These are phyloP conservation scores for Aspergillus ochraceoroseus DNA, from an alignment of 2,329 filamentous ascomycete species.

Conservation along the genomic window DNA sequence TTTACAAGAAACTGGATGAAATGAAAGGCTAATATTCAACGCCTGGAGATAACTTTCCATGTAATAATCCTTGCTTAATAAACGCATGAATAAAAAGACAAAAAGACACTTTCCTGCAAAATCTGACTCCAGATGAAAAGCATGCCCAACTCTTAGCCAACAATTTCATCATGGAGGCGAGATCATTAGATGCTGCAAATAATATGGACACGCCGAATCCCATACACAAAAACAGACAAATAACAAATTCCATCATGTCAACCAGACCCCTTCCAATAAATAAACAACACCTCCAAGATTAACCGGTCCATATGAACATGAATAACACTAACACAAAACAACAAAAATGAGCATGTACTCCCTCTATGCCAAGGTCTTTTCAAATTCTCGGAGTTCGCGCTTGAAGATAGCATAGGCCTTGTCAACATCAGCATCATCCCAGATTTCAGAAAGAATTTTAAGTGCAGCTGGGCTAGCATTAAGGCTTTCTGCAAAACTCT, in stretches of 20 bases:
- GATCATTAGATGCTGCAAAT: not conserved
- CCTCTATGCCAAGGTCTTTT: constrained; percentile 13
- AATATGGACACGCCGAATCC: not conserved
- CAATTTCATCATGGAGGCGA: constrained; percentile 11
- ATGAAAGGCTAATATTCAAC: too few species aligned
- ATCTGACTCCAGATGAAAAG: not conserved
- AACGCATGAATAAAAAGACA: not conserved
- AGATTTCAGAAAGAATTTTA: constrained; percentile 16
- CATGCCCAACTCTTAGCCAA: not conserved
- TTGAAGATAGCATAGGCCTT: constrained; percentile 15
- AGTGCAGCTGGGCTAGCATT: constrained; percentile 14
- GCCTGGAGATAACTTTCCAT: too few species aligned
- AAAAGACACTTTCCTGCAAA: not conserved
- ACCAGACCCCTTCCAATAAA: constrained; percentile 1
- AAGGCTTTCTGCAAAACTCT: constrained; percentile 18
- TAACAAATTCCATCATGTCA: not conserved
- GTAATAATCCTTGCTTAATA: not conserved
- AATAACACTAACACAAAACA: too few species aligned
- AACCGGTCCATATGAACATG: not conserved
- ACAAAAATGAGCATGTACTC: not conserved
- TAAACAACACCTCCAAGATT: not conserved
- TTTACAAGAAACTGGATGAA: too few species aligned
- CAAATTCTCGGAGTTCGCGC: constrained; percentile 18
- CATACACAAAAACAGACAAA: not conserved
- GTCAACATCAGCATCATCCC: constrained; percentile 19